Base-by-base conservation (phyloP, 2,329 filamentous ascomycete species). In the Lasiodiplodia sp. region DNA sequence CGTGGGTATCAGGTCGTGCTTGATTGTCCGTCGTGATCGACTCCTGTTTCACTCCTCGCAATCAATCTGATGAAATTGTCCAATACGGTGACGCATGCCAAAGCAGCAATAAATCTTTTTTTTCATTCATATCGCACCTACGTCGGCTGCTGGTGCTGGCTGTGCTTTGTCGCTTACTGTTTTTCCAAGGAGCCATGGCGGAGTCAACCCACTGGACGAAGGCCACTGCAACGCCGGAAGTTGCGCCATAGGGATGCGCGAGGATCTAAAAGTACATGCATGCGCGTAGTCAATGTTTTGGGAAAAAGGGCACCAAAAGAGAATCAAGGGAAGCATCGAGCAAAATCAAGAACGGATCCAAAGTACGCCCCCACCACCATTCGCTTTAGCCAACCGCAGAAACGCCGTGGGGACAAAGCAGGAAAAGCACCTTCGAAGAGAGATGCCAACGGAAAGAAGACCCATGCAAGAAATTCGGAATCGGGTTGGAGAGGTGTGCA, bases 191-290 rank as follows among this genome's bases (percentile, higher is more conserved):
- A 52, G 31, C 31, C 28, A 38, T 38, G 60, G 60, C 60, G 60
- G 60, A 64, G 47, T 64, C 4, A n/a, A 37, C 60, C 60, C 47
- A 38, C 25, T 31, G 58, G 40, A 38, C 21, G 47, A 64, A 21
- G 60, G 60, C 44, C 60, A 64, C 60, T 64, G 60, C 60, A 64
- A 64, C 60, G 60, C 60, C 60, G 60, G 21, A 31, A 38, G 12
- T 52, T 64, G 60, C 58, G 58, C 58, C 58, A 51, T 63, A 44
- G 23, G 40, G 58, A 49, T 63, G 58, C 60, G 60, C 60, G 28
- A 64, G 47, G 60, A 52, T 53, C 56, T 68, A 68, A 62, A 57
- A 62, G 37, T 68, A 68, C 66, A 68, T 68, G 66, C 66, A 68
- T 60, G 66, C 66, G 66, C 56, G 44, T 47, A 57, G 66, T 68